Evolutionary conservation across 1,284 basidiomycete species (phyloP).

Genomic region (Polyporus tsugae): DNA sequence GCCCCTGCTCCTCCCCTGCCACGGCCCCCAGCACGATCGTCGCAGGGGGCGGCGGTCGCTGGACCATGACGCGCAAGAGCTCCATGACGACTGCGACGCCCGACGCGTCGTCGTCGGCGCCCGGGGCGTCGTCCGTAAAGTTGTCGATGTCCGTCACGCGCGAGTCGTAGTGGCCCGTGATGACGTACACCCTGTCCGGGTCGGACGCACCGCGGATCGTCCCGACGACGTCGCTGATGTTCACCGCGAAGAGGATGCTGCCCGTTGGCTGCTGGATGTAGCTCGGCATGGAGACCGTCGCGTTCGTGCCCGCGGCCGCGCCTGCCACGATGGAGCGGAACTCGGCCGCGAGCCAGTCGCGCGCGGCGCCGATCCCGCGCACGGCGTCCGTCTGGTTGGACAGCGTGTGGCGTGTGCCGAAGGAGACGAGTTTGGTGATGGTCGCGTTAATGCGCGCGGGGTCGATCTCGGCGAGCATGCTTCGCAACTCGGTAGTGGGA

Average conservation of each 20-base stretch:
- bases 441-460: conserved; percentile 52
- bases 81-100: conserved; percentile 63
- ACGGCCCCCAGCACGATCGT: conserved; percentile 61
- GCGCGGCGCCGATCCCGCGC: conserved; percentile 61
- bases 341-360: conserved; percentile 60
- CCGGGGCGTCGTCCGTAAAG: conserved; percentile 55
- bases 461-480: conserved; percentile 55
- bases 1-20: conserved; percentile 61
- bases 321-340: conserved; percentile 51
- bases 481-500: conserved; percentile 51
- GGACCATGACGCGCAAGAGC: conserved; percentile 56
- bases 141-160: conserved; percentile 51
- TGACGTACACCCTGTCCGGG: conserved; percentile 59
- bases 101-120: conserved; percentile 58
- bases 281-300: conserved; percentile 55
- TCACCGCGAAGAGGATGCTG: conserved; percentile 49
- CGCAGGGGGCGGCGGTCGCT: conserved; percentile 49
- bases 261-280: conserved; percentile 51
- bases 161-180: conserved; percentile 64
- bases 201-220: conserved; percentile 57
- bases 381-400: conserved; percentile 59
- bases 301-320: conserved; percentile 50
- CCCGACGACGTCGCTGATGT: conserved; percentile 60
- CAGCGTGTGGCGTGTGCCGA: conserved; percentile 61
- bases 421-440: conserved; percentile 59